Conservation (phyloP, 257 asterid genomes). For the Schizonepeta tenuifolia region DNA sequence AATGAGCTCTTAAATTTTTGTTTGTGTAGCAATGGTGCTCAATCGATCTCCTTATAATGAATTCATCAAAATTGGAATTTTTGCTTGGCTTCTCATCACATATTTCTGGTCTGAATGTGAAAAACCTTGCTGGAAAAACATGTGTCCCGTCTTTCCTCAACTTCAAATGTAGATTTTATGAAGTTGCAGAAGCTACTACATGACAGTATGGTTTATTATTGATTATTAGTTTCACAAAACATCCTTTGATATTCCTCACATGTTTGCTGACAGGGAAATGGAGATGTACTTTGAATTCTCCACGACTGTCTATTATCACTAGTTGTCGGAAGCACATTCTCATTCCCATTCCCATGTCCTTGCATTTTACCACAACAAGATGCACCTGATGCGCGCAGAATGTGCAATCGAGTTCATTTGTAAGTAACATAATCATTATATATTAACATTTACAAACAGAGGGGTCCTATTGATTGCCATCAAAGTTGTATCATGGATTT, state of each 20-base stretch:
- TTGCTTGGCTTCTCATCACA: constrained; percentile 62
- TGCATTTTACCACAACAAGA: constrained; percentile 77
- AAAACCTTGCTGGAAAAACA: constrained; percentile 80
- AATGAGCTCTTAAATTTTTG: too few relatives aligned
- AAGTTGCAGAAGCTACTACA: constrained; percentile 63
- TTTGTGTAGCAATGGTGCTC: too few relatives aligned
- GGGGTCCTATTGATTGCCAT: too few relatives aligned
- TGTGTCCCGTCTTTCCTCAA: constrained; percentile 62
- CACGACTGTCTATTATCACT: constrained; percentile 65
- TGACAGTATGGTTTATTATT: constrained; percentile 73
- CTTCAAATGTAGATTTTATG: constrained; percentile 55
- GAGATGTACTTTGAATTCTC: constrained; percentile 69
- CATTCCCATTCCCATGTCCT: constrained; percentile 29
- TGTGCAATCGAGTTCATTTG: neutral
- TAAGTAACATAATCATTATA: neutral
- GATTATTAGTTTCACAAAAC: constrained; percentile 67
- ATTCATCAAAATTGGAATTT: too few relatives aligned
- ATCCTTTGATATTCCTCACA: constrained; percentile 58
- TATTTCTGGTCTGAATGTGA: constrained; percentile 72
- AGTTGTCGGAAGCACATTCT: constrained; percentile 48
- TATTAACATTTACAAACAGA: neutral
- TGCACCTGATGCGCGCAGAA: constrained; percentile 62
- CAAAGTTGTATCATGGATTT: too few relatives aligned
- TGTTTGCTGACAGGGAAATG: constrained; percentile 71
- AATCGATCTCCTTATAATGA: too few relatives aligned